Conservation (phyloP, 2,329 filamentous ascomycete genomes). For the Atkinsonella hypoxylon region DNA sequence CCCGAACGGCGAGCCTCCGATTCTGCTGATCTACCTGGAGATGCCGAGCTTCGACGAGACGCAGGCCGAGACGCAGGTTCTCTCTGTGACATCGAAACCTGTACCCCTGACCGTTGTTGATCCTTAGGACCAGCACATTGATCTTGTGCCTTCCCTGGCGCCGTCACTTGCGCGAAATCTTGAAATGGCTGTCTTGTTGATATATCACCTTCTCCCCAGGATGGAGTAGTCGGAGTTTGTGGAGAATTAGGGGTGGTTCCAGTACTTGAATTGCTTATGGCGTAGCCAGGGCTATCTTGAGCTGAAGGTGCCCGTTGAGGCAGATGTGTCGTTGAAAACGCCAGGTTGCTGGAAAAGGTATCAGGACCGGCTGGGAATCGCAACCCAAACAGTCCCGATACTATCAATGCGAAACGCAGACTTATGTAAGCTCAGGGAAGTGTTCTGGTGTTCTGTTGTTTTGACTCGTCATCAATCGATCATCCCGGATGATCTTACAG, state of each 20-base stretch:
- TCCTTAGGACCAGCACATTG: conserved; percentile 46
- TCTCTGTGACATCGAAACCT: conserved; percentile 54
- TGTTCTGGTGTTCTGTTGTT: background rate
- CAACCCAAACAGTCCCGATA: conserved; percentile 24
- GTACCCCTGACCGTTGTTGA: conserved; percentile 41
- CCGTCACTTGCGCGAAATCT: conserved; percentile 11
- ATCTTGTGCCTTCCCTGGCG: conserved; percentile 21
- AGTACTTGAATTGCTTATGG: conserved; percentile 20
- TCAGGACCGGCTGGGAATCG: conserved; percentile 21
- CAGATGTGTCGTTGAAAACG: conserved; percentile 20
- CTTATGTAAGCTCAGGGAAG: conserved; percentile 1
- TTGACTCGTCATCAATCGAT: background rate
- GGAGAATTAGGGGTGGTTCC: conserved; percentile 23
- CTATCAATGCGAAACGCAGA: background rate
- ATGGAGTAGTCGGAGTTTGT: conserved; percentile 22
- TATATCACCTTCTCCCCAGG: conserved; percentile 16
- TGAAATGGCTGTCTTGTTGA: conserved; percentile 13
- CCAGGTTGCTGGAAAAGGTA: conserved; percentile 19
- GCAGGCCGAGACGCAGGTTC: conserved; percentile 41
- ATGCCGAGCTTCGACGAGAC: conserved; percentile 37
- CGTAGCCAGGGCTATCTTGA: conserved; percentile 20
- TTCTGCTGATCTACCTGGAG: conserved; percentile 26
- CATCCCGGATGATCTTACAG: background rate
- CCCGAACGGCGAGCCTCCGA: conserved; percentile 14
- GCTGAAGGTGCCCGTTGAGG: conserved; percentile 22